A percentile compares a stretch with the other conserved stretches of the same genome.
Conservation (phyloP, 352 stramenopile species). For the Salisapilia sapeloensis region DNA sequence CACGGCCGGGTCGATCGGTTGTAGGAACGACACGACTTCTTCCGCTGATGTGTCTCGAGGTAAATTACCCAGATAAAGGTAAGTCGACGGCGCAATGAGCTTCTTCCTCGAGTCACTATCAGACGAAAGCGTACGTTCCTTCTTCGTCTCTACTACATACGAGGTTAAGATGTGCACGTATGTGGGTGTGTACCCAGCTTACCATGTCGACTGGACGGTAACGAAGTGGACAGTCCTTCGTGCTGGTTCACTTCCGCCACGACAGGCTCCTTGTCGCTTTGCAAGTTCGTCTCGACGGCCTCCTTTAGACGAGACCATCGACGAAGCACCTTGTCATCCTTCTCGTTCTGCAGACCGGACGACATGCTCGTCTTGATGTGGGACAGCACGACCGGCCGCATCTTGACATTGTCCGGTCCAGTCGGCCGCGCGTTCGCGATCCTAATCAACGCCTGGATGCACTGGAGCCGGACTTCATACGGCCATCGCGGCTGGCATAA, state of each 20-base stretch:
- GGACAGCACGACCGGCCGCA: conserved; percentile 14
- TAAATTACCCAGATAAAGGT: conserved; percentile 58
- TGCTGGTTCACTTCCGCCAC: conserved; percentile 11
- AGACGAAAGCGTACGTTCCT: neutral
- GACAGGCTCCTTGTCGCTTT: conserved; percentile 8
- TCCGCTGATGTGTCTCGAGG: conserved; percentile 12
- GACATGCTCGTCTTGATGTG: conserved; percentile 18
- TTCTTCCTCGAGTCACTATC: conserved; percentile 7
- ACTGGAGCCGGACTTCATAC: conserved; percentile 57
- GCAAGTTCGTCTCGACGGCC: neutral
- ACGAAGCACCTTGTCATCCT: conserved; percentile 33
- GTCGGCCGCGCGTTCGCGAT: conserved; percentile 29
- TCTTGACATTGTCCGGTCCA: conserved; percentile 5
- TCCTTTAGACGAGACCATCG: conserved; percentile 30
- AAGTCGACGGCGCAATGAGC: conserved; percentile 25
- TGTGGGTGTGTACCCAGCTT: conserved; percentile 2
- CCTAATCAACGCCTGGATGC: conserved; percentile 42
- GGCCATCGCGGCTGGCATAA: conserved; percentile 19
- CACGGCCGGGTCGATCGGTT: conserved; percentile 24
- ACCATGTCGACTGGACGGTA: conserved; percentile 2
- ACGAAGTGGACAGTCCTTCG: conserved; percentile 2
- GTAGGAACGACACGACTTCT: conserved; percentile 38
- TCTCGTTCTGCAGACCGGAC: conserved; percentile 22
- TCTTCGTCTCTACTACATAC: neutral
- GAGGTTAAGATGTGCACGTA: conserved; percentile 1